Evolutionary conservation across 2,329 filamentous ascomycete species (phyloP), one percentile per base, ranked within the genome.

Genomic region (Ceratocystis harringtonii): DNA sequence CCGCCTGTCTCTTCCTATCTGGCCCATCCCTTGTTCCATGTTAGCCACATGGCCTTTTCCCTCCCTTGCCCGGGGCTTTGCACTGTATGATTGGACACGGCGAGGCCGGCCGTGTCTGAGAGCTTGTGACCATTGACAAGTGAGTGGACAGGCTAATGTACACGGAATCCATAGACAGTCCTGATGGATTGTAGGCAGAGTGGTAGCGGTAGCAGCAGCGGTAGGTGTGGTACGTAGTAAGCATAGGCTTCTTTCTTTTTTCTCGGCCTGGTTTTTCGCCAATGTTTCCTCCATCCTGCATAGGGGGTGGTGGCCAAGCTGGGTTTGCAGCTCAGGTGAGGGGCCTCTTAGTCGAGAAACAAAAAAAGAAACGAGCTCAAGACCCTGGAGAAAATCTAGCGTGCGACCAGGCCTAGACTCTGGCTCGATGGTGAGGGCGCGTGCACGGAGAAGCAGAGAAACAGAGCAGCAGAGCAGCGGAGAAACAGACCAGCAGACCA

Each of bases 11-110:
- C 19, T 48, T 62, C 48, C 3, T 52, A 25, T 25, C 2, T 17
- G 12, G 45, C 22, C 41, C 25, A 62, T 50, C 25, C 63, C 63
- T 61, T 64, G 63, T 64, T 60, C 63, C 63, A 64, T 64, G 63
- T 36, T 50, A 64, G 41, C 63, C 63, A 64, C 63, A 64, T 64
- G 63, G 63, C 52, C 43, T 60, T 60, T 45, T 28, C 36, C 32
- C 44, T 48, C 55, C 52, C 48, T 63, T 17, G 32, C n/a, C 8
- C 41, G 41, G 12, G 12, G 50, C 17, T n/a, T 32, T 44, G 8
- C 12, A 44, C 10, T 52, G 15, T 12, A n/a, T 64, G 48, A 57
- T 44, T 64, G 62, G 32, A 30, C 28, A 25, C 62, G 62, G 62
- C 10, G 62, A 64, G 17, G 41, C 62, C 62, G 17, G 52, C 50